Conservation (phyloP, 1,139 yeast species). For the Geotrichum armillariae region DNA sequence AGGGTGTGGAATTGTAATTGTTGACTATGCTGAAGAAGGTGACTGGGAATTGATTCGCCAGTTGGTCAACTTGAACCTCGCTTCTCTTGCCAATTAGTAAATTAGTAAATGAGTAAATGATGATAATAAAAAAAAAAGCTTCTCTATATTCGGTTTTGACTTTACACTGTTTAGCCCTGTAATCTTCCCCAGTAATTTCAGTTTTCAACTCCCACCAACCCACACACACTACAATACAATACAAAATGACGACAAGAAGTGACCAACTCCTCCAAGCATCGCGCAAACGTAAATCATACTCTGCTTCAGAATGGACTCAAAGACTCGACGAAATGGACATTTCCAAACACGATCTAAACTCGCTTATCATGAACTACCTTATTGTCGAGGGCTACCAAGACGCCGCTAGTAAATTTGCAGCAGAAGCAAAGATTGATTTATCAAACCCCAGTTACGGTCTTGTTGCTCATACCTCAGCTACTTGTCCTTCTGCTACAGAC, state of each 20-base stretch:
- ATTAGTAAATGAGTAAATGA: neutral
- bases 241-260: neutral
- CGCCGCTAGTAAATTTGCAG: constrained; percentile 40
- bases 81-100: neutral
- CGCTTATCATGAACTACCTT: constrained; percentile 42
- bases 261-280: neutral
- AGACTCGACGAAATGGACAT: constrained; percentile 29
- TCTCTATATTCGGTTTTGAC: too few relatives aligned
- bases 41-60: constrained; percentile 59
- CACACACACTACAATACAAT: neutral
- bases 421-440: constrained; percentile 38
- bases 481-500: neutral
- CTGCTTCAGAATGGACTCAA: constrained; percentile 34
- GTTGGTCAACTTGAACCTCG: constrained; percentile 57
- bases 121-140: neutral
- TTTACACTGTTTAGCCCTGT: too few relatives aligned
- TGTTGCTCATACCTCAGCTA: neutral
- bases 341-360: constrained; percentile 35
- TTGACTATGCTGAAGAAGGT: constrained; percentile 66
- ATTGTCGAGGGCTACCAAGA: constrained; percentile 43
- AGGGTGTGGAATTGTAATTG: constrained; percentile 59
- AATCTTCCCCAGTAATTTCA: neutral
- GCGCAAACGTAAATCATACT: constrained; percentile 21
- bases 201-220: neutral
- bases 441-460: neutral